phyloP scores from a whole-genome alignment of 768 basidiomycete species.

The Coprinopsis sp. region DNA sequence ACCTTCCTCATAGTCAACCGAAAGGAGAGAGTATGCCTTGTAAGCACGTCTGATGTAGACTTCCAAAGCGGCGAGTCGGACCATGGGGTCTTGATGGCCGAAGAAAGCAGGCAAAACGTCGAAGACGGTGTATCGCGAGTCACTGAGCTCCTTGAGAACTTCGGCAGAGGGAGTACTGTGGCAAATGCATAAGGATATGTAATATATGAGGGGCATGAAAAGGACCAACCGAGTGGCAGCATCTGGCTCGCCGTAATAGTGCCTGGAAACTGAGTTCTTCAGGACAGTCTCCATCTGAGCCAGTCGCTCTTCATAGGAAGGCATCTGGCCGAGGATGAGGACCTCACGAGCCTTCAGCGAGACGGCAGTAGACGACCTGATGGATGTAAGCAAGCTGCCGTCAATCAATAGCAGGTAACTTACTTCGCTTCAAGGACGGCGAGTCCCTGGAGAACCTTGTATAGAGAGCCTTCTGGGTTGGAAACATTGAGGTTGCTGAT shows the following conservation, averaged over 20 bases:
- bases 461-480: conserved; percentile 66
- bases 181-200: conserved; percentile 9
- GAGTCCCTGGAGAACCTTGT: conserved; percentile 73
- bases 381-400: conserved; percentile 5
- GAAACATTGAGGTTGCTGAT: conserved; percentile 70
- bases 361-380: conserved; percentile 84
- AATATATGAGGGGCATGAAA: no score
- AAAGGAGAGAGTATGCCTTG: conserved; percentile 85
- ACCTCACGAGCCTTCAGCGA: conserved; percentile 96
- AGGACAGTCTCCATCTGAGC: conserved; percentile 93
- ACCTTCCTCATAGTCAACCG: conserved; percentile 93
- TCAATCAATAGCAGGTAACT: no score
- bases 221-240: conserved; percentile 58
- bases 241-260: conserved; percentile 85
- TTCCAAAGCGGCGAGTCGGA: conserved; percentile 89
- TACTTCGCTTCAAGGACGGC: conserved; percentile 88
- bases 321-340: conserved; percentile 92
- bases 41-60: conserved; percentile 96
- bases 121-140: conserved; percentile 94
- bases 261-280: conserved; percentile 80
- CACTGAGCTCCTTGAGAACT: conserved; percentile 86
- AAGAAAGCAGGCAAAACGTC: conserved; percentile 98
- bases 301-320: conserved; percentile 91
- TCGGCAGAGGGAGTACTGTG: conserved; percentile 80
- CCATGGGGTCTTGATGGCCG: conserved; percentile 77